Evolutionary conservation across 2,329 filamentous ascomycete genomes (phyloP), one percentile per base, ranked within the genome.

Genomic region (Xylaria sp.): DNA sequence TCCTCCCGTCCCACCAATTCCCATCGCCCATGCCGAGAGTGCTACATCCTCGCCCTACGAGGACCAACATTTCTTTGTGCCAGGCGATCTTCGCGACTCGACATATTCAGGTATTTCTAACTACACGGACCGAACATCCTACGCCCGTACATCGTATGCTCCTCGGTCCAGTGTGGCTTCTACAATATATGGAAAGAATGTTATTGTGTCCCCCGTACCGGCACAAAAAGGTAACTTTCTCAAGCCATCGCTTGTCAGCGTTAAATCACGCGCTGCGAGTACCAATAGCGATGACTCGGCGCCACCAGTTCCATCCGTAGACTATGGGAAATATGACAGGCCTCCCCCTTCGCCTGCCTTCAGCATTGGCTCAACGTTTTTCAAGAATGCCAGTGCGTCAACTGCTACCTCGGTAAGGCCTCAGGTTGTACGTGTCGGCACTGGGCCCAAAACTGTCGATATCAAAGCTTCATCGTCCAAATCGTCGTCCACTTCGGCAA

Each of bases 1-100:
- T 4, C 94, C 94, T n/a, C 95, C 95, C 0, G 94, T 99, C 4
- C 96, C 96, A 47, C 94, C 95, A 17, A 93, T 98, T 68, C 95
- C 96, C 53, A 89, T 87, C 73, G 84, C 87, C 44, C 83, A 89
- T 62, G 87, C 90, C 13, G 84, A 86, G 66, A 81, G 83, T 66
- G 85, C 82, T 74, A 87, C 82, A 63, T 88, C 89, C 1, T 78
- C 79, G 13, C 84, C 85, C 69, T 86, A 86, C 62, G 86, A 92
- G 66, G 93, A 96, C 68, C 92, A 96, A 75, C 92, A 96, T 77
- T 97, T 97, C 85, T 97, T 97, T 79, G 91, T 97, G 73, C 94
- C 94, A 11, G 91, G 91, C 66, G 93, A 97, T 76, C 85, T 97
- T 51, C 91, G 95, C 71, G 93, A 96, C 80, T 97, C 94, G 6